phyloP scores from a whole-genome alignment of 2,329 filamentous ascomycete species.

The Epichloe elymi region DNA sequence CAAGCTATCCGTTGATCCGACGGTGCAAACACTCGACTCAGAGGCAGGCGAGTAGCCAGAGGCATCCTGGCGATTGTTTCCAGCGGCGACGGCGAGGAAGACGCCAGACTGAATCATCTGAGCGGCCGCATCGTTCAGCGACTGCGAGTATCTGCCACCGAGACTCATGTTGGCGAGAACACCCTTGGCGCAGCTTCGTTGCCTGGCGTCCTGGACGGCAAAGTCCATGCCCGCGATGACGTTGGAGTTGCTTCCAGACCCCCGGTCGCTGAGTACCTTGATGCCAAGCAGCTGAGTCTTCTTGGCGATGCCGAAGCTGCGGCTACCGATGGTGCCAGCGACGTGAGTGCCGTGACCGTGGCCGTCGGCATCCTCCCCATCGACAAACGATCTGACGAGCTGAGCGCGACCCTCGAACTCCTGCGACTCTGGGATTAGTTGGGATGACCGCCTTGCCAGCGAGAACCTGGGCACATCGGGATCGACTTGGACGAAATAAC shows the following conservation, averaged over 20 bases:
- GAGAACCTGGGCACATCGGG: no score
- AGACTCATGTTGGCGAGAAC: slow-evolving; percentile 45
- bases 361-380: slow-evolving; percentile 12
- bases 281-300: slow-evolving; percentile 28
- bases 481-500: slow-evolving; percentile 21
- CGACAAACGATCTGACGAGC: slow-evolving; percentile 15
- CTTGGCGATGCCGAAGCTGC: slow-evolving; percentile 27
- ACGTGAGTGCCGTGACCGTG: slow-evolving; percentile 10
- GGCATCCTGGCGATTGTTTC: slow-evolving; percentile 34
- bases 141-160: slow-evolving; percentile 30
- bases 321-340: slow-evolving; percentile 19
- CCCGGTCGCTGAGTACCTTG: slow-evolving; percentile 30
- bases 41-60: slow-evolving; percentile 33
- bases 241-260: slow-evolving; percentile 21
- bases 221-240: slow-evolving; percentile 34
- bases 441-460: background rate
- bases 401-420: slow-evolving; percentile 23
- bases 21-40: slow-evolving; percentile 34
- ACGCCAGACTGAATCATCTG: slow-evolving; percentile 31
- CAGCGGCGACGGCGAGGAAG: slow-evolving; percentile 42
- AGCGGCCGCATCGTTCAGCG: slow-evolving; percentile 38
- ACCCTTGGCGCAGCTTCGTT: slow-evolving; percentile 27
- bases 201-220: slow-evolving; percentile 23
- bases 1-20: slow-evolving; percentile 32
- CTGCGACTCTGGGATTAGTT: slow-evolving; percentile 22